Conservation (phyloP, 140 eudicot species). For the Bidens hawaiensis region DNA sequence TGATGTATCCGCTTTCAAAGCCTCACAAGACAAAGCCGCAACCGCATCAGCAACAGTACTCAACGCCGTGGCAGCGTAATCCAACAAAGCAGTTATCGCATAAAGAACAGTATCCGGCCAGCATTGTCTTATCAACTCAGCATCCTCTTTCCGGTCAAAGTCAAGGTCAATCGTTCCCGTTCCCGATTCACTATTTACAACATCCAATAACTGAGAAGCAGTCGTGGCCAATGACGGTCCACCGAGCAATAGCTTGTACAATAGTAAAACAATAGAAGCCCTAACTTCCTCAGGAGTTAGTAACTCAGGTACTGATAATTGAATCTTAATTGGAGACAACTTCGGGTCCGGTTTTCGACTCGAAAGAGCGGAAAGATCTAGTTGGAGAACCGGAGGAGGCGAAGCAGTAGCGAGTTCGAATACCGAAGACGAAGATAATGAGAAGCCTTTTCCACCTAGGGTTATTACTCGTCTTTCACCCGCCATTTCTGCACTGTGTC, state of each 20-base stretch:
- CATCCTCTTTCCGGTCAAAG: slow-evolving; percentile 18
- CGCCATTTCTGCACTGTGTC: slow-evolving; percentile 32
- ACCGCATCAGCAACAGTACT: slow-evolving; percentile 50
- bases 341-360: not conserved
- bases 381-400: slow-evolving; percentile 31
- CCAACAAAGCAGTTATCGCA: slow-evolving; percentile 55
- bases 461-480: slow-evolving; percentile 31
- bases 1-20: slow-evolving; percentile 46
- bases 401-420: slow-evolving; percentile 39
- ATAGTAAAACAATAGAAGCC: slow-evolving; percentile 50
- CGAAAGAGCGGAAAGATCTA: slow-evolving; percentile 48
- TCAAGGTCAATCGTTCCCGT: slow-evolving; percentile 15
- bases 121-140: slow-evolving; percentile 13
- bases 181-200: slow-evolving; percentile 22
- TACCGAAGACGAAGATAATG: slow-evolving; percentile 46
- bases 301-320: slow-evolving; percentile 41
- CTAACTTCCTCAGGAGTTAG: slow-evolving; percentile 47
- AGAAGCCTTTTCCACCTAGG: slow-evolving; percentile 55
- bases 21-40: slow-evolving; percentile 74
- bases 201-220: slow-evolving; percentile 30
- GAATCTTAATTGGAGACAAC: slow-evolving; percentile 24
- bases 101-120: slow-evolving; percentile 28
- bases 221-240: slow-evolving; percentile 34
- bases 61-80: slow-evolving; percentile 35
- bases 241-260: slow-evolving; percentile 40